A percentile compares a stretch with the other conserved stretches of the same genome.
Conservation (phyloP, 106 monocot genomes). For the Dactylorhiza incarnata region DNA sequence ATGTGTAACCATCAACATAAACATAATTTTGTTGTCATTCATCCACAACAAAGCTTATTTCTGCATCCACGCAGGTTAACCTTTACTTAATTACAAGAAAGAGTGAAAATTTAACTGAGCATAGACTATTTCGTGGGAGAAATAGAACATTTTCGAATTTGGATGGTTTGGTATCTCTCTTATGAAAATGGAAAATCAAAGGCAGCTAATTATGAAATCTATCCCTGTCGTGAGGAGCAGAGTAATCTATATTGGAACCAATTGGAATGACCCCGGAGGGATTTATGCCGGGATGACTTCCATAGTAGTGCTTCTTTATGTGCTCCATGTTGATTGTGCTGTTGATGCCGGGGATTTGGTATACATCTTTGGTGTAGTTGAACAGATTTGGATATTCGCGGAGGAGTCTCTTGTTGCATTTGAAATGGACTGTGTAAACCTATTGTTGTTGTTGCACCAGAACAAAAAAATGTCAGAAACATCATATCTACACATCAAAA, state of each 20-base stretch:
- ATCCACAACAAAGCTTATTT: too few relatives aligned
- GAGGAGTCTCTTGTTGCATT: slow-evolving; percentile 95
- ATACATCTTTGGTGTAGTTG: slow-evolving; percentile 94
- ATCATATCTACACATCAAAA: neutral
- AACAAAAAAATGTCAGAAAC: neutral
- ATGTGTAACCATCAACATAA: too few relatives aligned
- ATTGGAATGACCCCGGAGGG: slow-evolving; percentile 67
- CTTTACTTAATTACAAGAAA: too few relatives aligned
- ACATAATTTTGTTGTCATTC: too few relatives aligned
- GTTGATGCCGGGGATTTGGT: slow-evolving; percentile 70
- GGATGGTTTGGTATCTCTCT: too few relatives aligned
- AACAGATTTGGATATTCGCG: slow-evolving; percentile 85
- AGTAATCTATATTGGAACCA: slow-evolving; percentile 60
- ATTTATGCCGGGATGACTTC: slow-evolving; percentile 84
- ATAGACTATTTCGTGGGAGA: too few relatives aligned
- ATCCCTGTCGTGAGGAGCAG: slow-evolving; percentile 68
- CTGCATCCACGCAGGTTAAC: too few relatives aligned
- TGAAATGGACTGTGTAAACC: slow-evolving; percentile 92
- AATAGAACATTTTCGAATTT: too few relatives aligned
- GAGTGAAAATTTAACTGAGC: too few relatives aligned
- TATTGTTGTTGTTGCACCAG: slow-evolving; percentile 3
- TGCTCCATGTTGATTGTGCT: slow-evolving; percentile 79
- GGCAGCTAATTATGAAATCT: slow-evolving; percentile 40
- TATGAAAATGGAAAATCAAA: neutral
- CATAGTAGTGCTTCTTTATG: slow-evolving; percentile 90